Conservation (phyloP, 805 yeast species). For the Priceomyces melissophilus region DNA sequence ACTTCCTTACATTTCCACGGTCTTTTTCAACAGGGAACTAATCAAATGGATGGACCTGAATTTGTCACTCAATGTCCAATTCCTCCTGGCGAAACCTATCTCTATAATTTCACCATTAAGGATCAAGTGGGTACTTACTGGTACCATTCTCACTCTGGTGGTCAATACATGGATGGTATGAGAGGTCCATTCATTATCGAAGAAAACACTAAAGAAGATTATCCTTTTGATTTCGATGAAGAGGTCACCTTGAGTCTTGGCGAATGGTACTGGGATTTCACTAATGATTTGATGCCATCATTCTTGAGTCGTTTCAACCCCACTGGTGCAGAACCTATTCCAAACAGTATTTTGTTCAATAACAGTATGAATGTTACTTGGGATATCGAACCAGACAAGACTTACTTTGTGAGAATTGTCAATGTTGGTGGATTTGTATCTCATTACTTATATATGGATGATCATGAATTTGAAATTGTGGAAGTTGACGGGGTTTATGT, state of each 20-base stretch:
- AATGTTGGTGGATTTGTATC: conserved; percentile 74
- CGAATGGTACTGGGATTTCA: conserved; percentile 62
- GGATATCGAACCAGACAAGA: conserved; percentile 53
- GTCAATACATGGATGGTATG: conserved; percentile 94
- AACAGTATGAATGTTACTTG: conserved; percentile 59
- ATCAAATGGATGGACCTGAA: conserved; percentile 89
- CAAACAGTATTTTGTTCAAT: conserved; percentile 62
- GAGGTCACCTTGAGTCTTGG: conserved; percentile 54
- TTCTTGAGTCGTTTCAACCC: conserved; percentile 70
- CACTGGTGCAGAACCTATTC: conserved; percentile 82
- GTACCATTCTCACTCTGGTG: conserved; percentile 93
- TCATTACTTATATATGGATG: conserved; percentile 45
- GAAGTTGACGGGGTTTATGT: conserved; percentile 53
- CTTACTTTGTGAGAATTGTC: conserved; percentile 60
- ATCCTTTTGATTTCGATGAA: conserved; percentile 60
- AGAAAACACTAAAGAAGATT: conserved; percentile 31
- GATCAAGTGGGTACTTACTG: conserved; percentile 88
- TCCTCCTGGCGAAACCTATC: conserved; percentile 67
- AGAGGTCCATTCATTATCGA: conserved; percentile 76
- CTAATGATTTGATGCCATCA: conserved; percentile 41
- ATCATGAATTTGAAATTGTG: conserved; percentile 38
- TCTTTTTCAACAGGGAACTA: conserved; percentile 71
- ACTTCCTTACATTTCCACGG: conserved; percentile 95
- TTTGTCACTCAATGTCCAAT: conserved; percentile 88
- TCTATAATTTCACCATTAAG: conserved; percentile 85